These are phyloP conservation scores for Alternaria sp. DNA, from an alignment of 2,329 filamentous ascomycete species.

Conservation along the genomic window DNA sequence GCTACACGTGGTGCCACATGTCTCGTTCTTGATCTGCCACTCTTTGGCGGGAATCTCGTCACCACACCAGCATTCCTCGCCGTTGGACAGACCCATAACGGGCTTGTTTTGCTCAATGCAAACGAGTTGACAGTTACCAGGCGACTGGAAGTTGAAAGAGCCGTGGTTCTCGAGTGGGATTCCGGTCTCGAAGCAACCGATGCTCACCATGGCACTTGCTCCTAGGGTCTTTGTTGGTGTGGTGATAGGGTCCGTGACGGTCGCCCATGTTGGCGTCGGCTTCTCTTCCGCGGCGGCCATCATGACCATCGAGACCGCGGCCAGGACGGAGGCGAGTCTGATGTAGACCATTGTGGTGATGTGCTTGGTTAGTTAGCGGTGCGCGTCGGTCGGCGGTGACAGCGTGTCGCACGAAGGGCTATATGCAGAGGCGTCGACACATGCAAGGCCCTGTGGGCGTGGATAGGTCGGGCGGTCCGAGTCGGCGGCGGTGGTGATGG, in stretches of 20 bases:
- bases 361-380: conserved; percentile 6
- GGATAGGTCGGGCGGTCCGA: background rate
- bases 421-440: conserved; percentile 24
- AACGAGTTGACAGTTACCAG: conserved; percentile 61
- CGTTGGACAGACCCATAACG: conserved; percentile 69
- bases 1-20: conserved; percentile 71
- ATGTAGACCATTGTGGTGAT: conserved; percentile 42
- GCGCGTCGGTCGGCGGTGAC: conserved; percentile 7
- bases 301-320: conserved; percentile 40
- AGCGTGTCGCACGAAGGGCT: conserved; percentile 31
- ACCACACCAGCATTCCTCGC: conserved; percentile 76
- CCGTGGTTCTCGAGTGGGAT: conserved; percentile 58
- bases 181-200: conserved; percentile 61
- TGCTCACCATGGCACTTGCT: conserved; percentile 36
- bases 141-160: conserved; percentile 59
- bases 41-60: conserved; percentile 66
- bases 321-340: conserved; percentile 39
- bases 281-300: conserved; percentile 29
- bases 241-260: conserved; percentile 31
- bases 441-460: conserved; percentile 29
- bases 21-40: conserved; percentile 60
- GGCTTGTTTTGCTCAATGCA: conserved; percentile 57
- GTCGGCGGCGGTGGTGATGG: background rate
- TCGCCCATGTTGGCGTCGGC: conserved; percentile 17
- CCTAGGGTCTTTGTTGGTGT: conserved; percentile 40